These are phyloP conservation scores for Carex scoparia DNA, from an alignment of 176 grass and related monocot species.

Conservation along the genomic window DNA sequence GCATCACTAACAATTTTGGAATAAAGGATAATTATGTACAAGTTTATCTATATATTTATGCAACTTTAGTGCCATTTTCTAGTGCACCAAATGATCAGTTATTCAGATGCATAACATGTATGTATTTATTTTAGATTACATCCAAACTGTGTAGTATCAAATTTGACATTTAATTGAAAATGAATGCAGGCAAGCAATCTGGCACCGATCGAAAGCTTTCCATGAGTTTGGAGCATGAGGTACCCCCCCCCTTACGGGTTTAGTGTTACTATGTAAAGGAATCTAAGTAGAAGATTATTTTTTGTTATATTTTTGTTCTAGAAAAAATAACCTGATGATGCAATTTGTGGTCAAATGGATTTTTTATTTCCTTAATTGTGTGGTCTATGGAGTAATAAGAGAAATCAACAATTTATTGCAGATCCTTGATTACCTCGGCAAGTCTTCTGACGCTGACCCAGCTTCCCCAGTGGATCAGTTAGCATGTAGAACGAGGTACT, in stretches of 20 bases:
- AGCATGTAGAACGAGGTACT: constrained; percentile 77
- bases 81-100: background rate
- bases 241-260: background rate
- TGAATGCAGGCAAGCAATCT: constrained; percentile 69
- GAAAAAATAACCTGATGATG: background rate
- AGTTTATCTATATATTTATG: background rate
- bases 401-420: constrained; percentile 20
- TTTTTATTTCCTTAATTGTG: background rate
- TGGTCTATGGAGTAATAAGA: background rate
- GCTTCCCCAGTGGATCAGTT: constrained; percentile 83
- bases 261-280: background rate
- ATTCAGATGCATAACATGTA: background rate
- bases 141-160: background rate
- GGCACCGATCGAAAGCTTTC: constrained; percentile 82
- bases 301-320: constrained; percentile 5
- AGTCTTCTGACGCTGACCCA: constrained; percentile 71
- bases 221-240: constrained; percentile 88
- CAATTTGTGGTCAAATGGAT: background rate
- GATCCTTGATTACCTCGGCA: constrained; percentile 98
- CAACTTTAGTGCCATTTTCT: background rate
- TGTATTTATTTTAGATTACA: background rate
- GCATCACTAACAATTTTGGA: background rate
- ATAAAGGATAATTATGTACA: background rate
- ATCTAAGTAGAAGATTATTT: background rate
- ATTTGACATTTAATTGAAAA: background rate